Conservation (phyloP, 2,329 filamentous ascomycete species). For the Xylariales sp. region DNA sequence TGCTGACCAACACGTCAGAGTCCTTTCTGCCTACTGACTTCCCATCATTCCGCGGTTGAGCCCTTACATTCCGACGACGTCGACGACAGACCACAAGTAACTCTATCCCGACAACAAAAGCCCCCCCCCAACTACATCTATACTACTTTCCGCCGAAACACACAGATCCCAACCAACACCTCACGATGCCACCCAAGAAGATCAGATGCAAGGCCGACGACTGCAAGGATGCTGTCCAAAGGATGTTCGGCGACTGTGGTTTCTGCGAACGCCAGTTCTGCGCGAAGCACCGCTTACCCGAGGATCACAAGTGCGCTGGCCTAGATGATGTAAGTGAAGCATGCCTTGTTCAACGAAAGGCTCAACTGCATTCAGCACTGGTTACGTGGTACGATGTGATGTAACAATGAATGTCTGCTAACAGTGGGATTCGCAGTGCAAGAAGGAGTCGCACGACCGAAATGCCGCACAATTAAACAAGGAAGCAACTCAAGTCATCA, state of each 20-base stretch:
- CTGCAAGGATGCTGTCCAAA: constrained; percentile 82
- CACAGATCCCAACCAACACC: no score
- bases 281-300: constrained; percentile 87
- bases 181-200: constrained; percentile 66
- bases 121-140: no score
- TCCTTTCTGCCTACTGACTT: neutral
- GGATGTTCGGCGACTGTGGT: constrained; percentile 92
- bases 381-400: no score
- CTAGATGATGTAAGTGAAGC: constrained; percentile 79
- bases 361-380: no score
- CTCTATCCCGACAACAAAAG: no score
- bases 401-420: constrained; percentile 30
- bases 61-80: neutral
- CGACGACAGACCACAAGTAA: neutral
- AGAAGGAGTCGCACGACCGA: constrained; percentile 92
- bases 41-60: neutral
- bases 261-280: constrained; percentile 96
- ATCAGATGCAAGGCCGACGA: constrained; percentile 83
- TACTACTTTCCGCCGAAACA: no score
- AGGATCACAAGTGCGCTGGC: constrained; percentile 89
- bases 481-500: constrained; percentile 91
- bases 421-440: constrained; percentile 57
- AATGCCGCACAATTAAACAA: constrained; percentile 90
- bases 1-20: constrained; percentile 5
- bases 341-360: no score